Percentiles rank a stretch among this genome's conserved stretches.
Conservation (phyloP, 768 basidiomycete genomes). For the Gloeostereum incarnatum region DNA sequence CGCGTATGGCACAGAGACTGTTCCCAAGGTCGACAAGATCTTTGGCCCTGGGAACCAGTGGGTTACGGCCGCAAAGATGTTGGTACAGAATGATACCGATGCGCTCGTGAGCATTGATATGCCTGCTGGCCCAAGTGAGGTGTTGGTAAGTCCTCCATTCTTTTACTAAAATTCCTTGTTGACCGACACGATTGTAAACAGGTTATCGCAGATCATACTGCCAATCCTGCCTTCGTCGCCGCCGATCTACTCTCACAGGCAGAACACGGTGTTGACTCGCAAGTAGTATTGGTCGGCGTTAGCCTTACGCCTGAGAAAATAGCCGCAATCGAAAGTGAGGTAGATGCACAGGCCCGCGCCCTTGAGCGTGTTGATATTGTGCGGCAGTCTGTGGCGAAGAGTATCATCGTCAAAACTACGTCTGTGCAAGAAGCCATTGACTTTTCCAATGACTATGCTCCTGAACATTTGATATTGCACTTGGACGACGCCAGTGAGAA, state of each 20-base stretch:
- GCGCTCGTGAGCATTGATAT: conserved; percentile 97
- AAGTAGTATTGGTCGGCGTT: conserved; percentile 88
- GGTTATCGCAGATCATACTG: conserved; percentile 91
- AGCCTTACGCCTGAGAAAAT: conserved; percentile 54
- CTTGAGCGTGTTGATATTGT: conserved; percentile 87
- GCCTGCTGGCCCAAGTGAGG: conserved; percentile 98
- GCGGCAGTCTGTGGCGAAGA: conserved; percentile 81
- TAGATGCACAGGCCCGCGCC: conserved; percentile 80
- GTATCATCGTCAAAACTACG: conserved; percentile 72
- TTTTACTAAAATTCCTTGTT: conserved; percentile 1
- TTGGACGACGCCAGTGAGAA: conserved; percentile 58
- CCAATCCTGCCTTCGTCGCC: conserved; percentile 85
- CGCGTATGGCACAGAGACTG: conserved; percentile 92
- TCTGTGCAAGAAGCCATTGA: conserved; percentile 67
- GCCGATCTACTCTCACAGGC: conserved; percentile 97
- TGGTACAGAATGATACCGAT: conserved; percentile 97
- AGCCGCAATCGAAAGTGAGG: conserved; percentile 70
- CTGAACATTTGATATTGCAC: conserved; percentile 95
- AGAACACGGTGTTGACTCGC: conserved; percentile 96
- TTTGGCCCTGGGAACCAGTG: conserved; percentile 99
- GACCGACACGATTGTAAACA: conserved; percentile 18
- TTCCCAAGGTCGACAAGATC: conserved; percentile 98
- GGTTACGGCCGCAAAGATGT: conserved; percentile 99
- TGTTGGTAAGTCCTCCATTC: conserved; percentile 56
- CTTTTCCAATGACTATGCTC: conserved; percentile 97